phyloP scores from a whole-genome alignment of 352 stramenopile genomes.

The Globisporangium acanthophoron region DNA sequence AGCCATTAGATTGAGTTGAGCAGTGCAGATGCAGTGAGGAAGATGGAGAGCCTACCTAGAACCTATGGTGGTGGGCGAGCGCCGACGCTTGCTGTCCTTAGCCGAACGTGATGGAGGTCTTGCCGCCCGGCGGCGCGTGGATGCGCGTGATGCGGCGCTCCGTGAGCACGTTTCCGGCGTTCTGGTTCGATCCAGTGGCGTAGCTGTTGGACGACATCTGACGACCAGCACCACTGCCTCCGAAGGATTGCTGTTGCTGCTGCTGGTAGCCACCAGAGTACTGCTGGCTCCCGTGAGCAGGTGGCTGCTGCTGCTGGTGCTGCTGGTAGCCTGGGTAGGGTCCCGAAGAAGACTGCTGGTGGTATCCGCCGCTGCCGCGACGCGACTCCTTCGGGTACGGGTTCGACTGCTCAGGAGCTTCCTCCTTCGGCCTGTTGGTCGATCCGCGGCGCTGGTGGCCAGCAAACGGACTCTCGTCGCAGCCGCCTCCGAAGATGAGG shows the following conservation, averaged over 20 bases:
- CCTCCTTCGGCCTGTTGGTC: slow-evolving; percentile 32
- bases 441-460: slow-evolving; percentile 41
- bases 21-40: too few relatives aligned
- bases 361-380: slow-evolving; percentile 14
- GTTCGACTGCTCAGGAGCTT: slow-evolving; percentile 43
- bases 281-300: slow-evolving; percentile 15
- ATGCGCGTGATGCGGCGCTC: slow-evolving; percentile 87
- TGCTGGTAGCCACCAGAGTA: slow-evolving; percentile 12
- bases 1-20: too few relatives aligned
- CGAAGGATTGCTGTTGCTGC: slow-evolving; percentile 19
- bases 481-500: slow-evolving; percentile 62
- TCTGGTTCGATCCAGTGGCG: slow-evolving; percentile 79
- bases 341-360: slow-evolving; percentile 12
- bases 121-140: slow-evolving; percentile 82
- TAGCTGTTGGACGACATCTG: slow-evolving; percentile 81
- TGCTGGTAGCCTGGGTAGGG: slow-evolving; percentile 9
- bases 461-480: slow-evolving; percentile 41
- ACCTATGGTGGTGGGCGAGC: neutral
- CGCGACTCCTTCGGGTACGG: slow-evolving; percentile 39
- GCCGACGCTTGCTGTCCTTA: slow-evolving; percentile 17
- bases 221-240: slow-evolving; percentile 4
- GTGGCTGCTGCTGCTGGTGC: slow-evolving; percentile 21
- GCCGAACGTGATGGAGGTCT: slow-evolving; percentile 75
- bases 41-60: neutral
- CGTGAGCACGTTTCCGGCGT: slow-evolving; percentile 87